phyloP scores from a whole-genome alignment of 1,139 yeast genomes.

The Tardiomyces blankii region DNA sequence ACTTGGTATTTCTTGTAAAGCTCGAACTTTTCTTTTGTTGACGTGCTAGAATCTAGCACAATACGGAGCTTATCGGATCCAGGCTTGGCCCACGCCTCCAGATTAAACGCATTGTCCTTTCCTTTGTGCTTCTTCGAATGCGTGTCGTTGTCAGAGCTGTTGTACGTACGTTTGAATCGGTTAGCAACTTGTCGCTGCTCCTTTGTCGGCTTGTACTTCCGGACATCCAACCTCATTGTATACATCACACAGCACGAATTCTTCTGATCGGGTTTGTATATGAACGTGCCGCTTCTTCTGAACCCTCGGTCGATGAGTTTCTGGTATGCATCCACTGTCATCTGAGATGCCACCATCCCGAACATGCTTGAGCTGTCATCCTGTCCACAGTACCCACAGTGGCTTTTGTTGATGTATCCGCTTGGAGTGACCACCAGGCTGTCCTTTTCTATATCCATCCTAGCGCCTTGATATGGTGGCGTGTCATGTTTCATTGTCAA shows the following conservation, averaged over 20 bases:
- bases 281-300: constrained; percentile 64
- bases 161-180: constrained; percentile 39
- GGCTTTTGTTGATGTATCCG: constrained; percentile 20
- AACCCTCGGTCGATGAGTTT: constrained; percentile 57
- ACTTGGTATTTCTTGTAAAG: constrained; percentile 63
- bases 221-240: constrained; percentile 57
- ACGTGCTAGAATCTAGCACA: constrained; percentile 41
- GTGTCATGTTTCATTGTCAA: too few relatives aligned
- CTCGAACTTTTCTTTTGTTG: constrained; percentile 48
- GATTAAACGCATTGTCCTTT: constrained; percentile 18
- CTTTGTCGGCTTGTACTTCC: constrained; percentile 39
- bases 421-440: constrained; percentile 8
- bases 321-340: constrained; percentile 49
- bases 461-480: too few relatives aligned
- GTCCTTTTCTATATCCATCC: too few relatives aligned
- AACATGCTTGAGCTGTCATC: constrained; percentile 32
- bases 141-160: neutral
- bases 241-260: constrained; percentile 75
- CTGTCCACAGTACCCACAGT: constrained; percentile 43
- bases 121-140: constrained; percentile 2
- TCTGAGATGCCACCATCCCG: constrained; percentile 34
- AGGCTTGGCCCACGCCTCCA: constrained; percentile 15
- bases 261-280: constrained; percentile 64
- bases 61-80: constrained; percentile 32
- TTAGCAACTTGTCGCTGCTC: constrained; percentile 59